Percentiles rank a stretch among this genome's conserved stretches.
These are phyloP conservation scores for Ceraceosorus guamensis DNA, from an alignment of 1,284 basidiomycete species.

Conservation along the genomic window DNA sequence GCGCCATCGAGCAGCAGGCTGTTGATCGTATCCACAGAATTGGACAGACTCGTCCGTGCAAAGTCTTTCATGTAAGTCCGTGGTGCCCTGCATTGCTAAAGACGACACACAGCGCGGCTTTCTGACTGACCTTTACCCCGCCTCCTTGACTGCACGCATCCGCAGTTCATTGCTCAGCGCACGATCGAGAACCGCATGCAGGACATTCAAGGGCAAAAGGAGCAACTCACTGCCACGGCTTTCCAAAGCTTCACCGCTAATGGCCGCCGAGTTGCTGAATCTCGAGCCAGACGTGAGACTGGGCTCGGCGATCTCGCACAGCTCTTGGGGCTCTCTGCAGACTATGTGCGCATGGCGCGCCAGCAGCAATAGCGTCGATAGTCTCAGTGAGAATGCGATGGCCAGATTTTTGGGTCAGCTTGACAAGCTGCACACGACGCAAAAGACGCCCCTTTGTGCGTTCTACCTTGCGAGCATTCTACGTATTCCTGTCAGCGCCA, in stretches of 20 bases:
- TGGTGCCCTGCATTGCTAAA: too few species aligned
- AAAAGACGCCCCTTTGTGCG: too few species aligned
- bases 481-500: too few species aligned
- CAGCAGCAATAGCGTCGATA: too few species aligned
- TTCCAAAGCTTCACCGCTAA: background rate
- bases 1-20: constrained; percentile 78
- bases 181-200: background rate
- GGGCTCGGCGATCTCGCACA: background rate
- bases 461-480: too few species aligned
- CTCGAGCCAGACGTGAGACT: background rate
- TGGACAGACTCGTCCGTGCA: constrained; percentile 17
- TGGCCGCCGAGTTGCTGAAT: background rate
- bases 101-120: background rate
- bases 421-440: too few species aligned
- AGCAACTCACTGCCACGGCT: background rate
- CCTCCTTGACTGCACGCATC: background rate
- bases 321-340: background rate
- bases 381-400: too few species aligned
- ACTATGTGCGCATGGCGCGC: background rate
- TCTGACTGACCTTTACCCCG: background rate
- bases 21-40: constrained; percentile 65
- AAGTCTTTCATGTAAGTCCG: background rate
- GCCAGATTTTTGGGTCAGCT: too few species aligned
- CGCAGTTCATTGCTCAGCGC: constrained; percentile 60
- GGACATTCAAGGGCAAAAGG: background rate